phyloP scores from a whole-genome alignment of 2,329 filamentous ascomycete genomes.

The Byssochlamys sp. region DNA sequence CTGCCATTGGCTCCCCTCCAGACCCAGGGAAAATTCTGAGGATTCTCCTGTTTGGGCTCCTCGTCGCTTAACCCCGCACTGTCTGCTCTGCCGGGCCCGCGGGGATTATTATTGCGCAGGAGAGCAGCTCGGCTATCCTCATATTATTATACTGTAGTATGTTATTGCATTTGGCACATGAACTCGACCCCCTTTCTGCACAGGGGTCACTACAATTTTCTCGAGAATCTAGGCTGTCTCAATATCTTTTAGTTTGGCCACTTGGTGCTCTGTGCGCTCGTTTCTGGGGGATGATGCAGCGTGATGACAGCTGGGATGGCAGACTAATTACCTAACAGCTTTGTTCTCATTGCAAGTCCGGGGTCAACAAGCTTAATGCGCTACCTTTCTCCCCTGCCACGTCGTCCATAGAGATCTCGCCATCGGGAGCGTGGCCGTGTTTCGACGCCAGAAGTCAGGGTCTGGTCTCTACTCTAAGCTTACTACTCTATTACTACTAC shows the following conservation, averaged over 20 bases:
- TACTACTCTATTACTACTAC: too few relatives aligned
- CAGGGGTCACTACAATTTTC: background rate
- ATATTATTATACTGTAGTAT: too few relatives aligned
- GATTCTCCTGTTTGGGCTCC: background rate
- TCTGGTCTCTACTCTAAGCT: too few relatives aligned
- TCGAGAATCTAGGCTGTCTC: background rate
- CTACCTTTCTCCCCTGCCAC: background rate
- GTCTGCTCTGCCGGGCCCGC: background rate
- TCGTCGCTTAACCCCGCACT: background rate
- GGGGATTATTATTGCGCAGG: background rate
- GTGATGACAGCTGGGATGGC: constrained; percentile 5
- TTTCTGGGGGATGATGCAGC: constrained; percentile 2
- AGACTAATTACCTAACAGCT: constrained; percentile 27
- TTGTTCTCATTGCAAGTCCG: constrained; percentile 5
- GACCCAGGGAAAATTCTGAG: background rate
- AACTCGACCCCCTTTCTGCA: too few relatives aligned
- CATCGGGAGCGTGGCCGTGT: background rate
- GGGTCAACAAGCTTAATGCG: background rate
- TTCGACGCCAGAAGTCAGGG: too few relatives aligned
- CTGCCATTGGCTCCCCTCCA: background rate
- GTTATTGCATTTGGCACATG: background rate
- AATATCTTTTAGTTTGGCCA: constrained; percentile 6
- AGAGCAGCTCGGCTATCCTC: too few relatives aligned
- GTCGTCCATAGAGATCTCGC: background rate
- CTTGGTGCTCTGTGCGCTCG: constrained; percentile 14